phyloP scores from a whole-genome alignment of 768 basidiomycete species.

The Boletus barrowsii region DNA sequence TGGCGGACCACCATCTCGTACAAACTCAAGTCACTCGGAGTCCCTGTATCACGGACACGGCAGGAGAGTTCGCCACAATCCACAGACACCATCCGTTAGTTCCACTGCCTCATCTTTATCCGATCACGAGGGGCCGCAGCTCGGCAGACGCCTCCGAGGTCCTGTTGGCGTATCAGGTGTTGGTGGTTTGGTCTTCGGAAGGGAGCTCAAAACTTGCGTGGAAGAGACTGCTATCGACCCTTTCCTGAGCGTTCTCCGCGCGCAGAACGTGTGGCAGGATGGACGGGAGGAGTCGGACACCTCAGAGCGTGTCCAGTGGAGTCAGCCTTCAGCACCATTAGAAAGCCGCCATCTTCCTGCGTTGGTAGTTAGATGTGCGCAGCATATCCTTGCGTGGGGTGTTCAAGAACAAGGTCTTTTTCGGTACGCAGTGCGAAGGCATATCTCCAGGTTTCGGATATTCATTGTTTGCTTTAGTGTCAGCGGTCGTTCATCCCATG shows the following conservation, averaged over 20 bases:
- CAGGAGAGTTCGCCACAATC: conserved; percentile 48
- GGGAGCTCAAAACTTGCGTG: conserved; percentile 53
- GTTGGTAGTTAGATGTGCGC: conserved; percentile 75
- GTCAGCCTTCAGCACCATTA: conserved; percentile 29
- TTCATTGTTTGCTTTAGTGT: conserved; percentile 47
- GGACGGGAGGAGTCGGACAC: background rate
- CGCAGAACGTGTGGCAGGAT: conserved; percentile 1
- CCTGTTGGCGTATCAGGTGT: conserved; percentile 41
- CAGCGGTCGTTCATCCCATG: conserved; percentile 79
- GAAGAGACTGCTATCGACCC: conserved; percentile 52
- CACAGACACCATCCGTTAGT: conserved; percentile 57
- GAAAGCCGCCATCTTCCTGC: conserved; percentile 64
- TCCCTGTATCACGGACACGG: conserved; percentile 20
- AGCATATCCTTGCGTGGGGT: conserved; percentile 81
- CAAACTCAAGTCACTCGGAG: conserved; percentile 40
- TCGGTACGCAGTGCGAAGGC: conserved; percentile 48
- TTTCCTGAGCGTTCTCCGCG: conserved; percentile 3
- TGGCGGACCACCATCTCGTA: conserved; percentile 35
- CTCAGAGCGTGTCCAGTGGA: conserved; percentile 5
- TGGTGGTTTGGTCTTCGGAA: conserved; percentile 65
- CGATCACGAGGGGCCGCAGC: conserved; percentile 47
- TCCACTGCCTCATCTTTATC: conserved; percentile 50
- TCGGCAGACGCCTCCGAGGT: conserved; percentile 58
- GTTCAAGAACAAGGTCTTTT: conserved; percentile 85
- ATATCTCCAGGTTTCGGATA: background rate